A percentile compares a stretch with the other conserved stretches of the same genome.
These are phyloP conservation scores for Penicillium hesseltinei DNA, from an alignment of 2,329 filamentous ascomycete species.

Conservation along the genomic window DNA sequence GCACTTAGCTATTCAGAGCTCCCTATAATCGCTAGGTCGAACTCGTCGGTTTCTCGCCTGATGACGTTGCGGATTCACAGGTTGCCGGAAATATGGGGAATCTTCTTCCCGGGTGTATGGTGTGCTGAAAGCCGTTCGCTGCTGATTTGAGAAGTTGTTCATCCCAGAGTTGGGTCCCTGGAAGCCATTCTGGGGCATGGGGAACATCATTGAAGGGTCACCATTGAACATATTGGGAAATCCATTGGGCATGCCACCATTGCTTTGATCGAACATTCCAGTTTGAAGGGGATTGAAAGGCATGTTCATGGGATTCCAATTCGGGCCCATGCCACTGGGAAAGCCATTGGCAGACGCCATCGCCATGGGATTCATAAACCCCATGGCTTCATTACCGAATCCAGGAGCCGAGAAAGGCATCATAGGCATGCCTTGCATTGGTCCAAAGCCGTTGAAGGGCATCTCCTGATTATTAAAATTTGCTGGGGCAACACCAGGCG, in stretches of 20 bases:
- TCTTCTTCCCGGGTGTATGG: constrained; percentile 68
- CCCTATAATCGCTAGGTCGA: constrained; percentile 85
- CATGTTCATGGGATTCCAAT: constrained; percentile 49
- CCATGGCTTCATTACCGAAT: constrained; percentile 33
- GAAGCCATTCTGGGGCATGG: constrained; percentile 35
- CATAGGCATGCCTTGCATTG: constrained; percentile 34
- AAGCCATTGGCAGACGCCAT: constrained; percentile 33
- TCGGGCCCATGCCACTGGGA: constrained; percentile 33
- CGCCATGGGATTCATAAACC: constrained; percentile 44
- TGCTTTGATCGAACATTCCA: constrained; percentile 37
- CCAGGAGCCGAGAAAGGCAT: constrained; percentile 37
- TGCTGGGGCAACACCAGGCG: constrained; percentile 17
- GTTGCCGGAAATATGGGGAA: constrained; percentile 91
- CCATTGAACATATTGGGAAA: constrained; percentile 40
- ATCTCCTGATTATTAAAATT: constrained; percentile 38
- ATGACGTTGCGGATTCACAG: constrained; percentile 89
- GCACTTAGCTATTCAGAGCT: constrained; percentile 54
- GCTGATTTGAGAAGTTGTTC: constrained; percentile 57
- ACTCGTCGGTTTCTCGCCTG: constrained; percentile 76
- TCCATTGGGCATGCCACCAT: constrained; percentile 33
- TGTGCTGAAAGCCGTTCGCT: constrained; percentile 53
- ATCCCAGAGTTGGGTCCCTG: constrained; percentile 30
- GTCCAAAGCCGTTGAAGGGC: constrained; percentile 33
- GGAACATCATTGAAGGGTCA: constrained; percentile 38
- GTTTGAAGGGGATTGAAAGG: constrained; percentile 37